Evolutionary conservation across 75 land plant genomes (phyloP).

Genomic region (Isoetes taiwanensis): DNA sequence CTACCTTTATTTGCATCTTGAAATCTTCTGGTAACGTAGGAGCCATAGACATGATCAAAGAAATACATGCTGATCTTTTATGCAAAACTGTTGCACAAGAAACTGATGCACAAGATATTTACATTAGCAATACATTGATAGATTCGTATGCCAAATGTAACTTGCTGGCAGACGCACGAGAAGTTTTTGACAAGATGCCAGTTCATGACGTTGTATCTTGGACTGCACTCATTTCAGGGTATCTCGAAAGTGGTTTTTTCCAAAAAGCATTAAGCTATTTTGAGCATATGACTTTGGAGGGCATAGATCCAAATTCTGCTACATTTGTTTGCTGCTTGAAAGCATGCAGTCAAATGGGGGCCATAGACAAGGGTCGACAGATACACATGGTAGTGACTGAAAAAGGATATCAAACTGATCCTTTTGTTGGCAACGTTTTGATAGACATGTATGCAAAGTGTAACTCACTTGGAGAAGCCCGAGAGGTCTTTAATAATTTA

Average conservation of each 20-base stretch:
- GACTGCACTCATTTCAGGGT: conserved; percentile 18
- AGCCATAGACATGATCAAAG: background rate
- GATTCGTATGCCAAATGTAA: too few species aligned
- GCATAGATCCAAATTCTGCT: too few species aligned
- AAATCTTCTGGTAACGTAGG: background rate
- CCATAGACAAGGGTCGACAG: background rate
- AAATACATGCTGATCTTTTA: conserved; percentile 7
- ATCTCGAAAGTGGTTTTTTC: background rate
- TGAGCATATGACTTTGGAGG: too few species aligned
- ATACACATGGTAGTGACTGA: background rate
- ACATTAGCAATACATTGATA: too few species aligned
- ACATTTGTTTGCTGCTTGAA: conserved; percentile 9
- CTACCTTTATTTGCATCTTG: background rate
- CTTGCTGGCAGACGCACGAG: conserved; percentile 14
- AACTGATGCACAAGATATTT: too few species aligned
- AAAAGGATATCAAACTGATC: too few species aligned
- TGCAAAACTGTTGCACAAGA: background rate
- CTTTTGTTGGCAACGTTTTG: background rate
- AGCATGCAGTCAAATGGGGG: conserved; percentile 13
- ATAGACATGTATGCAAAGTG: conserved; percentile 17
- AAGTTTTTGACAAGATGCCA: conserved; percentile 23
- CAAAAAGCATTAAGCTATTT: too few species aligned
- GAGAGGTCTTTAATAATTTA: conserved; percentile 17
- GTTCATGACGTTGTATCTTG: conserved; percentile 17
- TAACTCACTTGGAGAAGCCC: conserved; percentile 4